Evolutionary conservation across 2,329 filamentous ascomycete genomes (phyloP), one percentile per base, ranked within the genome.

Genomic region (Teratosphaeria gauchensis): DNA sequence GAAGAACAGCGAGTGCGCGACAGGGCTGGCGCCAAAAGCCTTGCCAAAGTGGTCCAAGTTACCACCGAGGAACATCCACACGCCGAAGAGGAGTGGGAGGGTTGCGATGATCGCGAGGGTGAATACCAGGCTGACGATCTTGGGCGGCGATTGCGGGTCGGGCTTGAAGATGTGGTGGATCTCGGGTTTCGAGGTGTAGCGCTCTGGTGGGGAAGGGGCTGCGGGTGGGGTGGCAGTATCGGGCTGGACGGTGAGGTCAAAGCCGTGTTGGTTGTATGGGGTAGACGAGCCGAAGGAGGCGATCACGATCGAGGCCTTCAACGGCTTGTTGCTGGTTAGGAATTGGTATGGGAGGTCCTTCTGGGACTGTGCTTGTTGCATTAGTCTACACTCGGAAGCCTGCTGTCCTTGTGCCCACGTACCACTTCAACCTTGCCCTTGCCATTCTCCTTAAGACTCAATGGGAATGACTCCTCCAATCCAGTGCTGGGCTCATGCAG

Each of bases 101-200:
- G 89, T 83, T 51, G 83, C 88, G 38, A 89, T 65, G 1, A 96
- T 86, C 35, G 86, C 85, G 8, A 86, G 77, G 4, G 86, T 80
- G 70, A 97, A 97, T 59, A 88, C 78, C 55, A 94, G 69, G 1
- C 89, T 92, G 63, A 97, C 82, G 61, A 94, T 72, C 73, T 85
- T 84, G 53, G 90, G 89, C 24, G 92, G 91, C 74, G 84, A 96
- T 74, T 83, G 84, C 52, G 91, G 84, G 68, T 92, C 90, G 14
- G 80, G 75, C 63, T 84, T 85, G 84, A 97, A 99, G 68, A 88
- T 89, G 78, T 99, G 94, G 77, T 90, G 83, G 71, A 99, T 96
- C 75, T 95, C 88, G 9, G 84, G 78, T 65, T 86, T 84, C 77
- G 90, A 89, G 71, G 88, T 88, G 75, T 96, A 97, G 75, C 92